Conservation (phyloP, 108 stramenopile genomes). For the Fragilariopsis cylindrus region DNA sequence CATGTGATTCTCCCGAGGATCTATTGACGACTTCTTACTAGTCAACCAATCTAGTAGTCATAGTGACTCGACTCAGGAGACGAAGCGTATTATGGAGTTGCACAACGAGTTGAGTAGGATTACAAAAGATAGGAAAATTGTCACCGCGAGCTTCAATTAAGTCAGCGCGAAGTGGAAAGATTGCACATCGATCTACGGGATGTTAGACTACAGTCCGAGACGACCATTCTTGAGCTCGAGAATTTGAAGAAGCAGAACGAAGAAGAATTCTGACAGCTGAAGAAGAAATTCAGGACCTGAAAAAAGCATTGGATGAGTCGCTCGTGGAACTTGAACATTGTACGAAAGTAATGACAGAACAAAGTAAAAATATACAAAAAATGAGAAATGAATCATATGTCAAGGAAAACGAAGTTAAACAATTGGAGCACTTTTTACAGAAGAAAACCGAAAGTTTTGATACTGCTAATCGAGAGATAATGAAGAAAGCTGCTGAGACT, state of each 20-base stretch:
- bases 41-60: neutral
- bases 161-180: neutral
- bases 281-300: neutral
- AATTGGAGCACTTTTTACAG: neutral
- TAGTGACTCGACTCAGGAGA: neutral
- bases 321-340: constrained; percentile 14
- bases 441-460: constrained; percentile 5
- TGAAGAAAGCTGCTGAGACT: constrained; percentile 1
- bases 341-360: constrained; percentile 7
- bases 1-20: neutral
- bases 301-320: constrained; percentile 4
- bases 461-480: neutral
- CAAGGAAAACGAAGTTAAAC: neutral
- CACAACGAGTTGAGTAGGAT: constrained; percentile 15
- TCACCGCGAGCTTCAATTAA: neutral
- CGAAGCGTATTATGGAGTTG: constrained; percentile 15
- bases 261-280: neutral
- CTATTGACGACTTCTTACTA: neutral
- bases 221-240: constrained; percentile 1
- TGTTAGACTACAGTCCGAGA: neutral
- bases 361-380: constrained; percentile 6
- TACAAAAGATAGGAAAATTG: neutral
- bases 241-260: neutral
- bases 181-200: neutral
- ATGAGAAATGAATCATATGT: neutral